These are phyloP conservation scores for Arachis stenosperma DNA, from an alignment of 306 rosid species.

Conservation along the genomic window DNA sequence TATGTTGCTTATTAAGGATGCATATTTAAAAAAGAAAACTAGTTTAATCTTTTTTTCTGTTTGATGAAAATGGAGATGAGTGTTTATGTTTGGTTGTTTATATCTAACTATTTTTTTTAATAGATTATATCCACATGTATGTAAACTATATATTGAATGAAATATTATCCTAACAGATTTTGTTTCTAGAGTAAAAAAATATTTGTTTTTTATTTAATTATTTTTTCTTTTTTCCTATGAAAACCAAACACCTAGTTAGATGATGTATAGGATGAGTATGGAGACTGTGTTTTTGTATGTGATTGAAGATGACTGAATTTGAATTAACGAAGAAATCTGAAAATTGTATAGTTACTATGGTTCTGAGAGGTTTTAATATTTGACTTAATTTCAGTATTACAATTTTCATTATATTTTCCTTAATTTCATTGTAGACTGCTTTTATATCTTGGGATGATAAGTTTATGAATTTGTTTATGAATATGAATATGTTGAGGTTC, in stretches of 20 bases:
- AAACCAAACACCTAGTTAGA: not conserved
- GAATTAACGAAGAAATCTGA: slow-evolving; percentile 29
- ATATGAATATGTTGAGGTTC: no score
- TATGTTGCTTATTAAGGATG: not conserved
- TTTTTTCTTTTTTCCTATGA: slow-evolving; percentile 17
- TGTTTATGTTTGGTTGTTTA: not conserved
- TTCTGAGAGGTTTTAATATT: slow-evolving; percentile 27
- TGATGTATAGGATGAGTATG: slow-evolving; percentile 21
- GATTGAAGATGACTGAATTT: slow-evolving; percentile 35
- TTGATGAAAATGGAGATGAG: no score
- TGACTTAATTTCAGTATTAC: slow-evolving; percentile 24
- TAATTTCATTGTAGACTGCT: slow-evolving; percentile 71
- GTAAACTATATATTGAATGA: not conserved
- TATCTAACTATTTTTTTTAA: not conserved
- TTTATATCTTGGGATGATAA: slow-evolving; percentile 87
- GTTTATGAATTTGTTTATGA: slow-evolving; percentile 6
- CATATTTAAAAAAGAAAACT: no score
- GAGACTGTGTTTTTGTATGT: not conserved
- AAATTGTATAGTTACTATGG: slow-evolving; percentile 22
- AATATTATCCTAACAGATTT: slow-evolving; percentile 9
- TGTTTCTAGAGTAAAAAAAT: not conserved
- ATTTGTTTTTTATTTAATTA: slow-evolving; percentile 14
- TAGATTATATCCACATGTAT: not conserved
- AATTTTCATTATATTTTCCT: slow-evolving; percentile 38
- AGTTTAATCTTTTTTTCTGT: no score